Percentiles rank a stretch among this genome's conserved stretches.
Evolutionary conservation across 352 stramenopile genomes (phyloP).

Genomic region (Phytophthora crassamura): DNA sequence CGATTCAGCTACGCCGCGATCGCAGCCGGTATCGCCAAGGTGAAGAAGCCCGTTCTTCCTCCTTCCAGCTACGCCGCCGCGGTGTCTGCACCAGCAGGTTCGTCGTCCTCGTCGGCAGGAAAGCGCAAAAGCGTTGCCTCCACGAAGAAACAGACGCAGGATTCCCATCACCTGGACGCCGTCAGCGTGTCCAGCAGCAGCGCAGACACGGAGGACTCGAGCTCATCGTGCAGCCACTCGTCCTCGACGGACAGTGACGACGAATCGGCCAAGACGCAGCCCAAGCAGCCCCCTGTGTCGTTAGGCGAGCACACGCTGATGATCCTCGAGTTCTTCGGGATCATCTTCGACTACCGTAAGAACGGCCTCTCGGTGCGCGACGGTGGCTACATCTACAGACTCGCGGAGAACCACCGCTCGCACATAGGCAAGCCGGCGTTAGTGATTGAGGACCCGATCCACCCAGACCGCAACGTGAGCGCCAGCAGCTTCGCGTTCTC

Average conservation of each 20-base stretch:
- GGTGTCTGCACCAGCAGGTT: constrained; percentile 46
- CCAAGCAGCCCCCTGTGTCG: constrained; percentile 38
- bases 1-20: constrained; percentile 80
- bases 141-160: constrained; percentile 7
- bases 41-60: constrained; percentile 24
- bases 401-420: constrained; percentile 57
- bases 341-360: constrained; percentile 87
- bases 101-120: constrained; percentile 10
- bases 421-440: constrained; percentile 70
- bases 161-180: constrained; percentile 44
- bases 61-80: constrained; percentile 77
- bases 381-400: constrained; percentile 85
- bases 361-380: constrained; percentile 87
- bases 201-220: constrained; percentile 84
- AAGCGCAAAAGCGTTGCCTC: constrained; percentile 25
- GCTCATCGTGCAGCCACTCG: constrained; percentile 53
- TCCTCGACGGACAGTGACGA: constrained; percentile 67
- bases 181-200: constrained; percentile 82
- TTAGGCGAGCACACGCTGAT: constrained; percentile 77
- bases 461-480: constrained; percentile 87
- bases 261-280: constrained; percentile 33
- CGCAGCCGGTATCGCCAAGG: constrained; percentile 68
- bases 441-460: constrained; percentile 91
- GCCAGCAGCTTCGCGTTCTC: constrained; percentile 88
- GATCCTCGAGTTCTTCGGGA: constrained; percentile 88